Conservation (phyloP, 805 yeast species). For the Ogataea ganodermae region DNA sequence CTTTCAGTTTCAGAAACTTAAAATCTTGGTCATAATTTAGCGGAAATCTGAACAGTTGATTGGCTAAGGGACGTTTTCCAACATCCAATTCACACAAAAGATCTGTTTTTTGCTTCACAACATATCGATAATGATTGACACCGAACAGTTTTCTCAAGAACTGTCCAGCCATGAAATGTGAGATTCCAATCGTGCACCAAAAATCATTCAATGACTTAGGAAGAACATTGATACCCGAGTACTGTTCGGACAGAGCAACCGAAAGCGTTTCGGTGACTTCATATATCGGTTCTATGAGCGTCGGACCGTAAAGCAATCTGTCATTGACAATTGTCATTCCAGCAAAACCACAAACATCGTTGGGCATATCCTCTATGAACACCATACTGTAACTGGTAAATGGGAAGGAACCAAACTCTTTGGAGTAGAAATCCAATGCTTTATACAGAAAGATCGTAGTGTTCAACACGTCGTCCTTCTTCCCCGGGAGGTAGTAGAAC, state of each 20-base stretch:
- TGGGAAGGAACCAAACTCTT: constrained; percentile 92
- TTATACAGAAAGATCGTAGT: constrained; percentile 74
- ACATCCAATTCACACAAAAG: constrained; percentile 71
- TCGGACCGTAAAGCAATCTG: constrained; percentile 67
- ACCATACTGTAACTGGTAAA: constrained; percentile 78
- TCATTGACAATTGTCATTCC: constrained; percentile 69
- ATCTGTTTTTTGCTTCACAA: constrained; percentile 65
- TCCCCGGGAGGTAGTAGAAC: constrained; percentile 65
- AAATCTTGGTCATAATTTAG: constrained; percentile 57
- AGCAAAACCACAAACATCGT: constrained; percentile 63
- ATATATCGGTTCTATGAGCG: constrained; percentile 76
- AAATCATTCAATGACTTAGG: constrained; percentile 77
- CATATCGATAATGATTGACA: constrained; percentile 73
- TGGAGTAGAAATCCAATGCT: constrained; percentile 80
- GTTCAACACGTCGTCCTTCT: constrained; percentile 57
- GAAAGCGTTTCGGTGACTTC: constrained; percentile 67
- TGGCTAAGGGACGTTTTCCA: constrained; percentile 79
- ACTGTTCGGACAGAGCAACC: constrained; percentile 77
- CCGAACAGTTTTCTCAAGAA: constrained; percentile 78
- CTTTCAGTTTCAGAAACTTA: constrained; percentile 70
- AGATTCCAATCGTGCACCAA: constrained; percentile 88
- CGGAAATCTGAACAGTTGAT: constrained; percentile 67
- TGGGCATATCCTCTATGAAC: constrained; percentile 62
- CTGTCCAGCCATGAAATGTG: constrained; percentile 78
- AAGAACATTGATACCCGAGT: constrained; percentile 90